Conservation (phyloP, 352 stramenopile genomes). For the Phytophthora aleatoria region DNA sequence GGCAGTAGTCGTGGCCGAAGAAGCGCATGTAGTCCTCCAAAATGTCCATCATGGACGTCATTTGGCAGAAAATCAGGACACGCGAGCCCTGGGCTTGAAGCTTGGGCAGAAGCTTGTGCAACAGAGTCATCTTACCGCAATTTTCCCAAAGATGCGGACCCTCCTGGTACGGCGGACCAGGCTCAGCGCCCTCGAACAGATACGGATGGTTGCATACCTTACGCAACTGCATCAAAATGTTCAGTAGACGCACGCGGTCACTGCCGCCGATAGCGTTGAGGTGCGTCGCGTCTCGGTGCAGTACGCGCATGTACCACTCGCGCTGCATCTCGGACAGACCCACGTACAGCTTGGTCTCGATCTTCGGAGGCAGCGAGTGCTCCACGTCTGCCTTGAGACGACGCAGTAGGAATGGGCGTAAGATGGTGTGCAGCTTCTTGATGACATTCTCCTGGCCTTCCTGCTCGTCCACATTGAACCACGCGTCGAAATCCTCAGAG, state of each 20-base stretch:
- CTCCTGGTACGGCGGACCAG: constrained; percentile 96
- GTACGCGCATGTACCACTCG: constrained; percentile 98
- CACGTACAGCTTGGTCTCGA: constrained; percentile 99
- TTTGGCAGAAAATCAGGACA: constrained; percentile 99
- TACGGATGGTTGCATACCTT: constrained; percentile 99
- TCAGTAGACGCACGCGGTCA: constrained; percentile 95
- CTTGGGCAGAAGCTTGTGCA: constrained; percentile 93
- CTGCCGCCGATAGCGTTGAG: constrained; percentile 97
- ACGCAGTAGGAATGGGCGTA: constrained; percentile 98
- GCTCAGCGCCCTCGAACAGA: constrained; percentile 98
- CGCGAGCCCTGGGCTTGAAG: constrained; percentile 89
- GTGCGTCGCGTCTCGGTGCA: constrained; percentile 95
- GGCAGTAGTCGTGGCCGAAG: constrained; percentile 85
- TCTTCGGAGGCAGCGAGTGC: constrained; percentile 97
- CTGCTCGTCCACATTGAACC: constrained; percentile 98
- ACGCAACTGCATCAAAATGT: constrained; percentile 98
- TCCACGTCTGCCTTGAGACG: constrained; percentile 99
- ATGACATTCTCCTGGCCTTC: constrained; percentile 97
- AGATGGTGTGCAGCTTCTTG: constrained; percentile 97
- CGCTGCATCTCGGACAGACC: constrained; percentile 97
- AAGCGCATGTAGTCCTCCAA: constrained; percentile 98
- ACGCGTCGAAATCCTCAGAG: constrained; percentile 98
- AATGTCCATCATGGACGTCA: constrained; percentile 99
- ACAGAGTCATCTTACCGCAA: constrained; percentile 97
- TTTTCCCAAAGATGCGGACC: constrained; percentile 98